Percentiles rank a stretch among this genome's conserved stretches.
Conservation (phyloP, 1,139 yeast genomes). For the Spencermartinsiella ligniputridi region DNA sequence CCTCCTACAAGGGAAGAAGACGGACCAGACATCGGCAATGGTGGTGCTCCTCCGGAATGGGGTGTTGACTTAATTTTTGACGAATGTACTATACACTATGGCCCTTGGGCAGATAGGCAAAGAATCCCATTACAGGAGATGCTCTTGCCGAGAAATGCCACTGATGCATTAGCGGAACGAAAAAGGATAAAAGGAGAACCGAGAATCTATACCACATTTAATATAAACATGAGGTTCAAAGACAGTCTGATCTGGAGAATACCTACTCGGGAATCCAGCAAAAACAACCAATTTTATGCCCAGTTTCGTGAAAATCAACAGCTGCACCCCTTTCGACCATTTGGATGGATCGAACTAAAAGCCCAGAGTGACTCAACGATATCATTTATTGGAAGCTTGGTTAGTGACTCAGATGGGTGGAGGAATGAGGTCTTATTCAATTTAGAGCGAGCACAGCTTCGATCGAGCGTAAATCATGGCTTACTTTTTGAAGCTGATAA, state of each 20-base stretch:
- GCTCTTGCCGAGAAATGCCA: slow-evolving; percentile 63
- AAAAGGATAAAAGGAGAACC: slow-evolving; percentile 41
- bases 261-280: slow-evolving; percentile 82
- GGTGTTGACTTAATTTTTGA: slow-evolving; percentile 59
- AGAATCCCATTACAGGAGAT: slow-evolving; percentile 59
- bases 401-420: slow-evolving; percentile 58
- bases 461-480: slow-evolving; percentile 88
- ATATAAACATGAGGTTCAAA: slow-evolving; percentile 46
- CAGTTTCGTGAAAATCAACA: slow-evolving; percentile 35
- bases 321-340: slow-evolving; percentile 48
- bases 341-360: slow-evolving; percentile 87
- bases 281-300: slow-evolving; percentile 35
- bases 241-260: slow-evolving; percentile 68
- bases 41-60: slow-evolving; percentile 54
- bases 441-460: slow-evolving; percentile 57
- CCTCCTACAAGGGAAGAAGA: slow-evolving; percentile 29
- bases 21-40: slow-evolving; percentile 52
- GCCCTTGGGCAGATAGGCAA: slow-evolving; percentile 95
- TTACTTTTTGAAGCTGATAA: slow-evolving; percentile 59
- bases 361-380: slow-evolving; percentile 51
- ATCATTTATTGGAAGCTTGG: slow-evolving; percentile 45
- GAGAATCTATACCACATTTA: slow-evolving; percentile 56
- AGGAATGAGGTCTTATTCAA: slow-evolving; percentile 47
- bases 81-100: slow-evolving; percentile 71
- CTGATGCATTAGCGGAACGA: slow-evolving; percentile 47